A percentile compares a stretch with the other conserved stretches of the same genome.
Conservation (phyloP, 2,329 filamentous ascomycete species). For the Trichoderma pleuroti region DNA sequence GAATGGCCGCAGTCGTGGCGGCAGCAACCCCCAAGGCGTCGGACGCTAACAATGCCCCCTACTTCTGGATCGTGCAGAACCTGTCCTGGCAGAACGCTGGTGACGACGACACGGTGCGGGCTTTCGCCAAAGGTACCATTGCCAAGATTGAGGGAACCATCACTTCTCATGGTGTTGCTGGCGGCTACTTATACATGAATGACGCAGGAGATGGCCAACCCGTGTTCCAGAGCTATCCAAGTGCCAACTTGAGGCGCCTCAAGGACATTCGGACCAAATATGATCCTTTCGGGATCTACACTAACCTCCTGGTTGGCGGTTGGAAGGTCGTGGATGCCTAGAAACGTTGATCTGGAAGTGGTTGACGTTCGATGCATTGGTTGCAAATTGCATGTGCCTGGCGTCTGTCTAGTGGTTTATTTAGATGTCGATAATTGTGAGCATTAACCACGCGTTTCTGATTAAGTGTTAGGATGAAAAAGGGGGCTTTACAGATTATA, state of each 20-base stretch:
- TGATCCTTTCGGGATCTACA: background rate
- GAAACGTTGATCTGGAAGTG: background rate
- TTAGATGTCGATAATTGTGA: background rate
- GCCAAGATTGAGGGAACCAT: background rate
- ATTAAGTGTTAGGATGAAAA: background rate
- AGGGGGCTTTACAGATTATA: background rate
- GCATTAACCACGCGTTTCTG: background rate
- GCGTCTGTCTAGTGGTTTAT: background rate
- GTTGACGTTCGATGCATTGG: background rate
- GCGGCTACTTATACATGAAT: background rate
- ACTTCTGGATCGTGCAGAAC: conserved; percentile 1
- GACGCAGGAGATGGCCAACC: background rate
- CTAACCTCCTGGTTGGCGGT: conserved; percentile 1
- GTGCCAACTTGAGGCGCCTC: background rate
- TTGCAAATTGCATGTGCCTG: background rate
- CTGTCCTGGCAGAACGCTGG: background rate
- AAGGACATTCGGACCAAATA: conserved; percentile 1
- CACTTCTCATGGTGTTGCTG: background rate
- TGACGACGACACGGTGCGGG: background rate
- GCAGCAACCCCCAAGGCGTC: conserved; percentile 1
- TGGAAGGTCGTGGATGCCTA: background rate
- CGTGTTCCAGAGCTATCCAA: background rate
- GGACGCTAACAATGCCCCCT: background rate
- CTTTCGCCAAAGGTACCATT: background rate
- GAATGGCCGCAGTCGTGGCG: background rate